Base-by-base conservation (phyloP, 371 early-diverging fungal genomes). In the Cladochytrium tenue region DNA sequence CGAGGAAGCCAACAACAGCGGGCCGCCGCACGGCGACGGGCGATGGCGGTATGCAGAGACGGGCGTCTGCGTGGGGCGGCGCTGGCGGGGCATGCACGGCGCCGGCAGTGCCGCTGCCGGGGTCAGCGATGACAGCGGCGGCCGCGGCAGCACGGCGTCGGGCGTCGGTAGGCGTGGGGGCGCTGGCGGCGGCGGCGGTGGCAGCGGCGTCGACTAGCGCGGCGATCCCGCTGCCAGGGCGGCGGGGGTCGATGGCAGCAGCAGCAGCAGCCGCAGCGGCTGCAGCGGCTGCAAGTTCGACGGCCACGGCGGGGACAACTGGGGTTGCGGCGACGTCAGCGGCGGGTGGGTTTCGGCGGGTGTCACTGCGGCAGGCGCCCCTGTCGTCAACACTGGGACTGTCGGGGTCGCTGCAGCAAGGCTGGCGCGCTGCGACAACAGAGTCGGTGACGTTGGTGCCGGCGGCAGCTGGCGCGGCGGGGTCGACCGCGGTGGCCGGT, bases 161-260 rank as follows among this genome's bases (percentile, higher is more conserved):
- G 20, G 43, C 7, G 13, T 13, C 43, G 7, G 7, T 43, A 13
- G 20, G 13, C 43, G 43, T 20, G 43, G 43, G 7, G 43, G 20
- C 43, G 43, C 13, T 7, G 13, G 13, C 43, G 43, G 43, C 13
- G 43, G 43, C 43, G 43, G 43, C 43, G 43, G 43, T 43, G 20
- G 20, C 43, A 20, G 20, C 43, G 43, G 43, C 20, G 43, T 7
- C 55, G 30, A 55, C 63, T 7, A 35, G 34, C 10, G 30, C 63
- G 17, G 63, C 63, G 33, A 63, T 63, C 32, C 63, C 63, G 13
- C 56, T 63, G 3, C 63, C 63, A 5, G 63, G 63, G n/a, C 27
- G 63, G 34, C 5, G 43, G 25, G 63, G 56, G 5, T 63, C 63
- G 4, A 15, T 63, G 3, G 27, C 51, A 15, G 32, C 58, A 4